phyloP scores from a whole-genome alignment of 176 grass and related monocot species.

The Eleusine indica region DNA sequence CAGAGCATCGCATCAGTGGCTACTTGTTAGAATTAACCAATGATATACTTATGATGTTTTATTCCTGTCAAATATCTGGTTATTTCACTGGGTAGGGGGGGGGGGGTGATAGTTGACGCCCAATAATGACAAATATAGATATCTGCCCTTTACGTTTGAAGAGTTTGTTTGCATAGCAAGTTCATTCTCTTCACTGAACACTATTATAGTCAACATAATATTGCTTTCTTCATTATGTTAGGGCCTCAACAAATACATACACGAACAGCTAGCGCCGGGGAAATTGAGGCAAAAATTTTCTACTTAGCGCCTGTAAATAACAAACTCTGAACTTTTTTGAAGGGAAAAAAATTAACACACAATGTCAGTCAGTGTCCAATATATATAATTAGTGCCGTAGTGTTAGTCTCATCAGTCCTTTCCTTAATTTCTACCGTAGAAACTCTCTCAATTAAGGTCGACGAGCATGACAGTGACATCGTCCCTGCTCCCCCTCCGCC shows the following conservation, averaged over 20 bases:
- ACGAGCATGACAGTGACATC: conserved; percentile 86
- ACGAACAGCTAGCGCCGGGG: neutral
- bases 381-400: neutral
- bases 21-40: too few relatives aligned
- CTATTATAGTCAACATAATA: neutral
- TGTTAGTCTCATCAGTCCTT: too few relatives aligned
- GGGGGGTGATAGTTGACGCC: too few relatives aligned
- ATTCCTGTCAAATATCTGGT: too few relatives aligned
- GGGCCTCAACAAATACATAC: neutral
- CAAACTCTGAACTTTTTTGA: neutral
- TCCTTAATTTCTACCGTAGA: neutral
- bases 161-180: too few relatives aligned
- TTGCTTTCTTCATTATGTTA: neutral
- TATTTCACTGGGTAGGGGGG: too few relatives aligned
- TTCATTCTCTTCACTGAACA: too few relatives aligned
- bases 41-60: too few relatives aligned
- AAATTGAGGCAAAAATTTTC: neutral
- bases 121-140: too few relatives aligned
- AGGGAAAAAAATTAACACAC: neutral
- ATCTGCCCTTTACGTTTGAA: too few relatives aligned
- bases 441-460: conserved; percentile 59
- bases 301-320: neutral
- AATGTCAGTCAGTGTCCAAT: neutral
- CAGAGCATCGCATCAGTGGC: too few relatives aligned
- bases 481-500: conserved; percentile 63